A percentile compares a stretch with the other conserved stretches of the same genome.
Evolutionary conservation across 2,329 filamentous ascomycete species (phyloP).

Genomic region (Pseudogymnoascus sp.): DNA sequence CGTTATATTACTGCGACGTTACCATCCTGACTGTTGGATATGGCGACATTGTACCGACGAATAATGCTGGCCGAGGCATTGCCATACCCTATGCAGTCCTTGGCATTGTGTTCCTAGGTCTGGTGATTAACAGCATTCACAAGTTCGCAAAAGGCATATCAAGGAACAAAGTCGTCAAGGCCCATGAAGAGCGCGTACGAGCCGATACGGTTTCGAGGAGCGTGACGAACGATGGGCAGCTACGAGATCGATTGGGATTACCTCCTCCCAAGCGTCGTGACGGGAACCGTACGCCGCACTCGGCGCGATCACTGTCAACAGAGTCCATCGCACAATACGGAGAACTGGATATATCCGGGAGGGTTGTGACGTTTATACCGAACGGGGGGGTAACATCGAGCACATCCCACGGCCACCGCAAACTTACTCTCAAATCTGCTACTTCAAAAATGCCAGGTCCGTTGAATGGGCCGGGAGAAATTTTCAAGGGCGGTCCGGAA

Average conservation of each 20-base stretch:
- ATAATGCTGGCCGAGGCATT: slow-evolving; percentile 45
- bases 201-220: slow-evolving; percentile 45
- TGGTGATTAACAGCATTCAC: slow-evolving; percentile 57
- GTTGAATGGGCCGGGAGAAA: background rate
- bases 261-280: slow-evolving; percentile 20
- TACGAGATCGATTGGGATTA: slow-evolving; percentile 32
- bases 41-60: slow-evolving; percentile 50
- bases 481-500: background rate
- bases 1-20: slow-evolving; percentile 52
- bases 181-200: slow-evolving; percentile 47
- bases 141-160: slow-evolving; percentile 51
- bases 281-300: slow-evolving; percentile 12
- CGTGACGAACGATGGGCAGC: slow-evolving; percentile 42
- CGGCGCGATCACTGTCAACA: slow-evolving; percentile 10
- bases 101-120: slow-evolving; percentile 60
- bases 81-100: slow-evolving; percentile 59
- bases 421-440: background rate
- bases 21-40: slow-evolving; percentile 54
- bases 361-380: slow-evolving; percentile 22
- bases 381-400: background rate
- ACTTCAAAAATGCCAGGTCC: background rate
- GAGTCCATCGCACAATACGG: slow-evolving; percentile 23
- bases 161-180: slow-evolving; percentile 51
- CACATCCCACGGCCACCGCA: background rate
- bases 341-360: slow-evolving; percentile 28